Conservation (phyloP, 2,329 filamentous ascomycete genomes). For the Raffaelea arxii region DNA sequence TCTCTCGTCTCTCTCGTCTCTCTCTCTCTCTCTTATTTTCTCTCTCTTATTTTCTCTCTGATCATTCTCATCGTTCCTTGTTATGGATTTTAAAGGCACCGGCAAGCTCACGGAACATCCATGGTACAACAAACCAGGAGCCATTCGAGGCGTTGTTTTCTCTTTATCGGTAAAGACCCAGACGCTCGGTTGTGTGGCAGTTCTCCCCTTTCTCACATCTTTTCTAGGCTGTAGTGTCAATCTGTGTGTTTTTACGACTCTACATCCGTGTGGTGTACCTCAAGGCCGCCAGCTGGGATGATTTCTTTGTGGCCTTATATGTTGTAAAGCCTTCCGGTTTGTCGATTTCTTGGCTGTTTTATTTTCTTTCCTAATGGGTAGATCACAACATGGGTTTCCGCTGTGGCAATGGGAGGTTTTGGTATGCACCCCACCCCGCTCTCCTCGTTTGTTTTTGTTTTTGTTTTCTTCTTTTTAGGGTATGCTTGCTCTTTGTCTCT, state of each 20-base stretch:
- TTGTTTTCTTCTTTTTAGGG: background rate
- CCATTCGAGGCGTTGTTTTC: slow-evolving; percentile 4
- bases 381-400: slow-evolving; percentile 1
- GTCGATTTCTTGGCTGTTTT: background rate
- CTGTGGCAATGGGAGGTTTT: background rate
- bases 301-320: slow-evolving; percentile 8
- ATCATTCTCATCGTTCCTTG: too few species aligned
- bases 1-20: too few species aligned
- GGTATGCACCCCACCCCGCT: background rate
- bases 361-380: background rate
- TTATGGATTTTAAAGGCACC: too few species aligned
- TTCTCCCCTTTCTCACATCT: background rate
- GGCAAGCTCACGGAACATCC: slow-evolving; percentile 1
- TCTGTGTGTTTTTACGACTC: slow-evolving; percentile 6
- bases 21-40: too few species aligned
- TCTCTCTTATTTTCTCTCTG: too few species aligned
- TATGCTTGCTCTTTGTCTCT: background rate
- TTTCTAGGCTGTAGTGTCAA: background rate
- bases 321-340: slow-evolving; percentile 3
- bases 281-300: slow-evolving; percentile 8
- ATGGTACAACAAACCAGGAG: slow-evolving; percentile 7
- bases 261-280: slow-evolving; percentile 7
- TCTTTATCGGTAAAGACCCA: slow-evolving; percentile 2
- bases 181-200: background rate
- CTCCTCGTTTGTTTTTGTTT: slow-evolving; percentile 4